Evolutionary conservation across 2,329 filamentous ascomycete genomes (phyloP), one percentile per base, ranked within the genome.

Genomic region (Rhynchosporium agropyri): DNA sequence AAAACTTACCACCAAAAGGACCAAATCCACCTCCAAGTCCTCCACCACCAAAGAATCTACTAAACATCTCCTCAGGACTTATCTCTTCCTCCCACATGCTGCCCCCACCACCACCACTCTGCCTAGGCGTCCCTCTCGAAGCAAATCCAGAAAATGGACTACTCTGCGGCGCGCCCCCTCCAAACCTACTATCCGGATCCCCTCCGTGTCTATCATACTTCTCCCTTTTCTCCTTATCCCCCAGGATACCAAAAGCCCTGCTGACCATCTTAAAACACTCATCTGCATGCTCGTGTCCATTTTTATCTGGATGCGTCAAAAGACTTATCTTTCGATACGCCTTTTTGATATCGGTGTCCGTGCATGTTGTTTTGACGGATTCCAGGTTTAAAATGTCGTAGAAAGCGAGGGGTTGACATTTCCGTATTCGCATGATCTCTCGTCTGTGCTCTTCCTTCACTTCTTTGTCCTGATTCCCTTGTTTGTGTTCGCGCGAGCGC

Each of bases 231-330:
- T 98, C 94, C 73, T 92, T 85, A 76, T 99, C 95, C 65, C 92
- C 94, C 55, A 99, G 81, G 58, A 98, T 87, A 71, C 96, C 90
- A 76, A 99, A 99, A 15, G 95, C 95, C 71, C 92, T 85, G 73
- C 91, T 90, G 29, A 99, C 92, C 90, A 97, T 90, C 81, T 99
- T 99, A 81, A 99, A 99, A 38, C 95, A 95, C 80, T 99, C 95
- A 76, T 97, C 95, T 61, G 95, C 94, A 64, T 96, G 87, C 43
- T 94, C 89, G 76, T 97, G 93, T 57, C 93, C 93, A 82, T 99
- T 99, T 82, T 99, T 99, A 81, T 99, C 95, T 67, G 95, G 95
- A 81, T 99, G 95, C 64, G 95, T 99, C 74, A 98, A 83, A 72
- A 99, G 80, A 75, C 90, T 95, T 75, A 96, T 84, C 79, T 97